Base-by-base conservation (phyloP, 2,329 filamentous ascomycete genomes). In the Venturia effusa region DNA sequence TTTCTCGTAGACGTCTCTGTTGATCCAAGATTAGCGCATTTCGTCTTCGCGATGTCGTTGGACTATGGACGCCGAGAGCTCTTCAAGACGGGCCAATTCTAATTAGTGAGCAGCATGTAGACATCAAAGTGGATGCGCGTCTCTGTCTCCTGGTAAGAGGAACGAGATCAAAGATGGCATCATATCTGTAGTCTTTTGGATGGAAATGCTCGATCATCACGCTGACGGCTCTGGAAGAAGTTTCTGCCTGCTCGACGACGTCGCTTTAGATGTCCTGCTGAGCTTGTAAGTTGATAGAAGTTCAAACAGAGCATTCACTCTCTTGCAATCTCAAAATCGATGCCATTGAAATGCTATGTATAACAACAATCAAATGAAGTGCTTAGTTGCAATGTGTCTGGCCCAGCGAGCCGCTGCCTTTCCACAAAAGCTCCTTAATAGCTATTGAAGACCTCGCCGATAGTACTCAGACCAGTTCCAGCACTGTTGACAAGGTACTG, bases 401-500 rank as follows among this genome's bases (percentile, higher is more conserved):
- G 19, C 19, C 19, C 41, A 37, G 5, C 41, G 8, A n/a, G 43
- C n/a, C 11, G 43, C 6, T 15, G 19, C 13, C 19, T 17, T 17
- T 15, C 17, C 6, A 30, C 27, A 11, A 4, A 7, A 40, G 32
- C 11, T 17, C 7, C 5, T 34, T 40, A 60, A 19, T 60, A 60
- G 57, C 32, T 22, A 30, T 61, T 60, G 54, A 61, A 64, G 30
- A 48, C 40, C 17, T 59, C 1, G 13, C 62, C 62, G 13, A 64
- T 64, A 10, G 17, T 39, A 27, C 62, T 64, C 37, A 59, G 8
- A 4, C 34, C 55, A 4, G 45, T 59, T 1, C 51, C 62, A 6
- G 13, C 51, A n/a, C 24, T 37, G 22, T 59, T 59, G 54, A 64
- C 51, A 24, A 64, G 48, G n/a, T 37, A 63, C 10, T 22, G 57